Base-by-base conservation (phyloP, 345 rosid genomes). In the Hibiscus mutabilis region DNA sequence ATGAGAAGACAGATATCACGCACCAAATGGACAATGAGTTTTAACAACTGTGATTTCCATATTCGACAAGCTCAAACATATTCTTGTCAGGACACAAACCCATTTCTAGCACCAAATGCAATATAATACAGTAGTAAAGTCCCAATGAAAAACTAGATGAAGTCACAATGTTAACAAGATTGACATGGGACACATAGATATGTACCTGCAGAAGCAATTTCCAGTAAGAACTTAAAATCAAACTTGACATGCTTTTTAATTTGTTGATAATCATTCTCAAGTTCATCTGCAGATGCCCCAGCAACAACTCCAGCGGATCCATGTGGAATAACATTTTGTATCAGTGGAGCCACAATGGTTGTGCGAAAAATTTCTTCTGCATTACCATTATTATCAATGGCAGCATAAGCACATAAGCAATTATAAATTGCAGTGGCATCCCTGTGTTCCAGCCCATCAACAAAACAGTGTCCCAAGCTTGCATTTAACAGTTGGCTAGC, bases 391-490 rank as follows among this genome's bases (percentile, higher is more conserved):
- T 91, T 96, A 79, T 96, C 98, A 11, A 89, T 84, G 69, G 98
- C 98, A 74, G 97, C 98, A 77, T 92, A 95, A 56, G 99, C 99
- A 72, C 97, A 91, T 52, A 95, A 77, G 77, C 99, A 95, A 81
- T 95, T 96, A 85, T 90, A 96, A 76, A 96, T 88, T 77, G 89
- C 98, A 80, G 81, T 88, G 75, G 84, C 94, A 81, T 96, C 97
- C 33, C 77, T 84, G 70, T 91, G 88, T 75, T 90, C 92, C 71
- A 96, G 80, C 40, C 99, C 99, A 80, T 91, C 94, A 68, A 86
- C 79, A 74, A 96, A 96, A 87, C 99, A 96, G 78, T 89, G 94
- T 29, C 97, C 97, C 76, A 96, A 88, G 81, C 97, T 91, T 69
- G 97, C 96, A 89, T 92, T 94, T 69, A 96, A 79, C 53, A 91